Evolutionary conservation across 2,329 filamentous ascomycete species (phyloP), one percentile per base, ranked within the genome.

Genomic region (Alternaria consortialis): DNA sequence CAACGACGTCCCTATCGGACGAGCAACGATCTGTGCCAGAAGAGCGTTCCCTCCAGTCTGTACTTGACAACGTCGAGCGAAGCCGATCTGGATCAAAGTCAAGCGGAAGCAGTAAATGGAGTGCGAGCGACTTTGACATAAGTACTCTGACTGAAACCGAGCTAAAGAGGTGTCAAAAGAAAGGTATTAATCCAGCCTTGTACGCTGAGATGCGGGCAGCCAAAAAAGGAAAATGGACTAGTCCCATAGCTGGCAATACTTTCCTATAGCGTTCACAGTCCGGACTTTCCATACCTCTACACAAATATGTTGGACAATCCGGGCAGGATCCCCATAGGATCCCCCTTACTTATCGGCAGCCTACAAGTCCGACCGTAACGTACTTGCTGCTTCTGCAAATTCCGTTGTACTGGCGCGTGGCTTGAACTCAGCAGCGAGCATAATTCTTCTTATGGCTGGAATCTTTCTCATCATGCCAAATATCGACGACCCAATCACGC

Each of bases 171-270:
- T 75, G 81, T 68, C 72, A 75, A 66, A 81, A 81, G 68, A 84
- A 83, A 65, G 81, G 82, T 1, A 80, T 84, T 64, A 82, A 84
- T 60, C 81, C 81, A 13, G 74, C 79, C 9, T 61, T 83, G 50
- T 83, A 80, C 61, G 77, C 80, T 13, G 82, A 84, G 69, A 84
- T 84, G 81, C 80, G 81, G 63, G 79, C 80, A 27, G 79, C 78
- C 23, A 74, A 75, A 53, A 80, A 79, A 55, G 79, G 80, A 1
- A 72, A 74, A 68, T 76, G 74, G 70, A 67, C 71, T n/a, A 77
- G 74, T 63, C 72, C 74, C 5, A 74, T 78, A 48, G 71, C 68
- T 17, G 75, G 75, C 7, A 78, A 77, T 48, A 75, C 74, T 15
- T 74, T 77, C 43, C 53, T 79, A n/a, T 68, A 61, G 31, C n/a